Evolutionary conservation across 352 stramenopile species (phyloP), one percentile per base, ranked within the genome.

Genomic region (Globisporangium solare): DNA sequence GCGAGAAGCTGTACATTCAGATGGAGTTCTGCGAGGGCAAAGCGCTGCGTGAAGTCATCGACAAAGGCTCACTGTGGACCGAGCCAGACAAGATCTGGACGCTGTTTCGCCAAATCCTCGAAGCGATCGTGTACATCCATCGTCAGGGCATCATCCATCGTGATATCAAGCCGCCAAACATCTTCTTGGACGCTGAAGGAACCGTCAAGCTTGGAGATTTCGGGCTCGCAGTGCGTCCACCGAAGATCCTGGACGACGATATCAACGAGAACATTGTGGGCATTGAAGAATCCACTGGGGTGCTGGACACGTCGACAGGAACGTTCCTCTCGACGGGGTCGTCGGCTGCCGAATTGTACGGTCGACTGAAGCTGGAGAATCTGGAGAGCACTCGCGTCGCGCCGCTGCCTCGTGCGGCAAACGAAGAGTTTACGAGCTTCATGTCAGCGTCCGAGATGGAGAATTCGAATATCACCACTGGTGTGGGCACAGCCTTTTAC

Each of bases 11-110:
- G 53, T 96, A 93, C 61, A 97, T 97, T 60, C 89, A 98, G 69
- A 98, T 98, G 95, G 91, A 99, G 69, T 99, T 94, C 63, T 99
- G 96, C 50, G 79, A 95, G 47, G 76, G 86, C 10, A 97, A 95
- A 49, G 97, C 94, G 24, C 72, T 99, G 37, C 74, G 93, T 54
- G 89, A 98, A 45, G 79, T 98, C 37, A 98, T 98, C 58, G 94
- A 99, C 63, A 88, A 98, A 47, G 79, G 78, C 15, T 65, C 66
- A 0, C 64, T 98, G 24, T 91, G 71, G 55, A 76, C 87, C 67
- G 73, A 92, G n/a, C 71, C 78, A 2, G 83, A 94, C 57, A 93
- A 95, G 58, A 92, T 98, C 31, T 98, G 93, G 94, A 96, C 88
- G 35, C 81, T 98, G 45, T 89, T 98, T 41, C 89, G 92, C 6